Percentiles rank a stretch among this genome's conserved stretches.
Conservation (phyloP, 495 filamentous ascomycete genomes). For the Podospora pseudopauciseta region DNA sequence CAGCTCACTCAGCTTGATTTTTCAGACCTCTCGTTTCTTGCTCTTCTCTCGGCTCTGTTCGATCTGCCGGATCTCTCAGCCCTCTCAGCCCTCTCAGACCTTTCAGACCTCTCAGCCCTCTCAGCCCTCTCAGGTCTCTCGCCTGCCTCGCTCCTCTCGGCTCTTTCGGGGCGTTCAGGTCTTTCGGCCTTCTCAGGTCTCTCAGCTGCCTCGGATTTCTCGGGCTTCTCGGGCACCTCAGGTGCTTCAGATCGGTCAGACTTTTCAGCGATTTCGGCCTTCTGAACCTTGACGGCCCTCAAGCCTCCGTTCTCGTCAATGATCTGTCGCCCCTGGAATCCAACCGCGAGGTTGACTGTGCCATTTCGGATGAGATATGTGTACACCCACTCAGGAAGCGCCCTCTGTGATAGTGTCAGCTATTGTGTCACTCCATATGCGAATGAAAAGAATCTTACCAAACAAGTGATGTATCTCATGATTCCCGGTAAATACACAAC, state of each 20-base stretch:
- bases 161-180: background rate
- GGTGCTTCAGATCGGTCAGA: background rate
- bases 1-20: background rate
- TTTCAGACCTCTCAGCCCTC: background rate
- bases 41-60: background rate
- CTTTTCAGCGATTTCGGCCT: background rate
- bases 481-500: constrained; percentile 35
- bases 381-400: constrained; percentile 14
- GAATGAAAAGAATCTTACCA: constrained; percentile 26
- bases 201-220: background rate
- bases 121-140: background rate
- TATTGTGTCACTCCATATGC: too few species aligned
- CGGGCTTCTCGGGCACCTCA: background rate
- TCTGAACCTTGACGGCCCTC: background rate
- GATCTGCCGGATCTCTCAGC: background rate
- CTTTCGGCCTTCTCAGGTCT: background rate
- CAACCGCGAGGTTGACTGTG: constrained; percentile 2
- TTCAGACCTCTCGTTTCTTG: background rate
- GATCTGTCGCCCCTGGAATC: constrained; percentile 9
- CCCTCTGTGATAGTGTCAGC: constrained; percentile 10
- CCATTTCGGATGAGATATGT: background rate
- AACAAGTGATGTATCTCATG: constrained; percentile 31
- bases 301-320: constrained; percentile 15
- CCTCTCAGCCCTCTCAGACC: background rate
- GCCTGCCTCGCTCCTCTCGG: background rate